Evolutionary conservation across 2,329 filamentous ascomycete species (phyloP).

Genomic region (Colletotrichum falcatum): DNA sequence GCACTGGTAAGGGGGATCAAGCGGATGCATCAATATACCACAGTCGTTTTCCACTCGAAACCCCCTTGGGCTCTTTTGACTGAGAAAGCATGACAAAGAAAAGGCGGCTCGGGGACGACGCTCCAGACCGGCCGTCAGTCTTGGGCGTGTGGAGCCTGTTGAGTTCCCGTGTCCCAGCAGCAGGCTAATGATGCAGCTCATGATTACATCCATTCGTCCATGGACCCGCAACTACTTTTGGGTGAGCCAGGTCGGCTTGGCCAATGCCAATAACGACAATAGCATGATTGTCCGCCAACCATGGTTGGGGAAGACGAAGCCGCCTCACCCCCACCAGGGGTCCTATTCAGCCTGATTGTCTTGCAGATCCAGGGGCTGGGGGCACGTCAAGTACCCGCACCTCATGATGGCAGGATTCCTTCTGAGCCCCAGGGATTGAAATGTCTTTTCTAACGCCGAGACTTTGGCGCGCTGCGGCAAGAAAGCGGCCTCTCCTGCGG

Average conservation of each 20-base stretch:
- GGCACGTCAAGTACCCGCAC: conserved; percentile 4
- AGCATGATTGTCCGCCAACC: conserved; percentile 37
- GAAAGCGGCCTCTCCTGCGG: conserved; percentile 9
- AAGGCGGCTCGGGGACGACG: neutral
- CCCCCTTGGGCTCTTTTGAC: neutral
- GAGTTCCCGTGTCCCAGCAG: neutral
- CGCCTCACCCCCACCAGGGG: conserved; percentile 14
- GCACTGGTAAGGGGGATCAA: neutral
- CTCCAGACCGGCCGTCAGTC: neutral
- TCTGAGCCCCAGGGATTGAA: neutral
- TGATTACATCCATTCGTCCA: conserved; percentile 17
- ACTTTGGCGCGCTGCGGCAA: neutral
- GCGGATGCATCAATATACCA: conserved; percentile 5
- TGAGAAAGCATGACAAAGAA: neutral
- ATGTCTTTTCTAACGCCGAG: conserved; percentile 5
- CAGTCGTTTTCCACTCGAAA: neutral
- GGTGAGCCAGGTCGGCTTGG: conserved; percentile 36
- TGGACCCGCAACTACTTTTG: conserved; percentile 34
- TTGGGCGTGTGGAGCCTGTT: conserved; percentile 4
- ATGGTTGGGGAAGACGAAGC: conserved; percentile 36
- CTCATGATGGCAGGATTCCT: neutral
- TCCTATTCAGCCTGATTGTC: conserved; percentile 32
- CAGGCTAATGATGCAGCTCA: conserved; percentile 31
- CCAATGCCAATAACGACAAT: conserved; percentile 34
- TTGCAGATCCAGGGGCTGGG: conserved; percentile 22